Conservation (phyloP, 176 grass and related monocot genomes). For the Oryza coarctata region DNA sequence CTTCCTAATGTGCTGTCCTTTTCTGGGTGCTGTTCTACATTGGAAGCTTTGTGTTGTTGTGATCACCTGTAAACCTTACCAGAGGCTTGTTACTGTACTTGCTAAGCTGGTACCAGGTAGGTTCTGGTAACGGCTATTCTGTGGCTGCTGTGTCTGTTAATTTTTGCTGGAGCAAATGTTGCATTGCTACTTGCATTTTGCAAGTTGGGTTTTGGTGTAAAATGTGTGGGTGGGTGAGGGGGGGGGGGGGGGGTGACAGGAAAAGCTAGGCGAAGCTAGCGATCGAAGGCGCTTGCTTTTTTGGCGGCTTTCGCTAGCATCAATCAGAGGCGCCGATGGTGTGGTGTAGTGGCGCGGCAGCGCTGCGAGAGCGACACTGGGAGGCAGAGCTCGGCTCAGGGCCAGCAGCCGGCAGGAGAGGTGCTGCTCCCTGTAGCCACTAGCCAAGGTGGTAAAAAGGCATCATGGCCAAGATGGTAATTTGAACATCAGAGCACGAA, state of each 20-base stretch:
- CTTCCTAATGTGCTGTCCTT: slow-evolving; percentile 12
- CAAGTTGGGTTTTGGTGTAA: background rate
- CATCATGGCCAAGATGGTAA: background rate
- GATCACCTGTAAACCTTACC: slow-evolving; percentile 13
- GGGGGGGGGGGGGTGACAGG: background rate
- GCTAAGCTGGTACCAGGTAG: slow-evolving; percentile 21
- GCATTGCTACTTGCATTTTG: slow-evolving; percentile 10
- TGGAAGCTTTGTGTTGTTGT: slow-evolving; percentile 25
- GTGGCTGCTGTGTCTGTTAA: background rate
- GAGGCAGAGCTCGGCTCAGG: background rate
- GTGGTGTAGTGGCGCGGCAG: background rate
- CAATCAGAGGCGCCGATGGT: background rate
- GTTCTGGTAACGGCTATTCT: background rate
- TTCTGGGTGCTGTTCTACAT: background rate
- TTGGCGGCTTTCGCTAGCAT: background rate
- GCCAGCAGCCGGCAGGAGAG: background rate
- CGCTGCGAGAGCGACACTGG: background rate
- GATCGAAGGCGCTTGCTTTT: background rate
- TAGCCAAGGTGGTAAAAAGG: background rate
- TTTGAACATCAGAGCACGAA: background rate
- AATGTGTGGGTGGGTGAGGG: background rate
- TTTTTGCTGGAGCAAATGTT: background rate
- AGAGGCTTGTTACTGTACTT: background rate
- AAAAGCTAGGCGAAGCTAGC: background rate
- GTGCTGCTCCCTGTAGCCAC: background rate